phyloP scores from a whole-genome alignment of 1,284 basidiomycete species.

The Leccinum solheimii region DNA sequence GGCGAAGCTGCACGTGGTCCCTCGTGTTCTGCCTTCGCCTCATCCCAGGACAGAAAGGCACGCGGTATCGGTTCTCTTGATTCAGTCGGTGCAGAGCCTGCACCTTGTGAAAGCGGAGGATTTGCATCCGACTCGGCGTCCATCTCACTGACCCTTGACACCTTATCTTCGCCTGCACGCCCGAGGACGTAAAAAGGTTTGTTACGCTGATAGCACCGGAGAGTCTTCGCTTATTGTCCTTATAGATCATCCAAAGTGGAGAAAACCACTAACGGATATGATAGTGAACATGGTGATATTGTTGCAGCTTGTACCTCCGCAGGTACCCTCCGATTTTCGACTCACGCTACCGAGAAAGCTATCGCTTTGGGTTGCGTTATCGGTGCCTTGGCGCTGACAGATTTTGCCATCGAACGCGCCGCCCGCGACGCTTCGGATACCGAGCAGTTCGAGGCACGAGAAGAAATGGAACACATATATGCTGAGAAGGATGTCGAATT shows the following conservation, averaged over 20 bases:
- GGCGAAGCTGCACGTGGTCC: background rate
- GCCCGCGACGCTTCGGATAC: background rate
- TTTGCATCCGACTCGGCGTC: background rate
- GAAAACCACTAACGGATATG: background rate
- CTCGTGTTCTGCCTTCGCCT: background rate
- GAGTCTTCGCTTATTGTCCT: background rate
- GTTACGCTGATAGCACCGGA: background rate
- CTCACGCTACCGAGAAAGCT: background rate
- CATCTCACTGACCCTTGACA: background rate
- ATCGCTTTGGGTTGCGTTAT: background rate
- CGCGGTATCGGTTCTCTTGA: background rate
- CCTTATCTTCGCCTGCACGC: background rate
- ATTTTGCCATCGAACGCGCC: background rate
- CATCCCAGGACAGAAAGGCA: background rate
- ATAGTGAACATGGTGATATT: background rate
- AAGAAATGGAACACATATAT: background rate
- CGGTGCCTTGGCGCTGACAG: background rate
- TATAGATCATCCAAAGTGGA: background rate
- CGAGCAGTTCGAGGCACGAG: background rate
- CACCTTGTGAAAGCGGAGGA: background rate
- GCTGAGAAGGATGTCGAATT: background rate
- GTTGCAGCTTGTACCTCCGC: background rate
- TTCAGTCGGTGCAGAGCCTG: background rate
- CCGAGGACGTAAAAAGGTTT: background rate
- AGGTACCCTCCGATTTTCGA: background rate